A percentile compares a stretch with the other conserved stretches of the same genome.
phyloP scores from a whole-genome alignment of 306 rosid genomes.

The Comarum palustre region DNA sequence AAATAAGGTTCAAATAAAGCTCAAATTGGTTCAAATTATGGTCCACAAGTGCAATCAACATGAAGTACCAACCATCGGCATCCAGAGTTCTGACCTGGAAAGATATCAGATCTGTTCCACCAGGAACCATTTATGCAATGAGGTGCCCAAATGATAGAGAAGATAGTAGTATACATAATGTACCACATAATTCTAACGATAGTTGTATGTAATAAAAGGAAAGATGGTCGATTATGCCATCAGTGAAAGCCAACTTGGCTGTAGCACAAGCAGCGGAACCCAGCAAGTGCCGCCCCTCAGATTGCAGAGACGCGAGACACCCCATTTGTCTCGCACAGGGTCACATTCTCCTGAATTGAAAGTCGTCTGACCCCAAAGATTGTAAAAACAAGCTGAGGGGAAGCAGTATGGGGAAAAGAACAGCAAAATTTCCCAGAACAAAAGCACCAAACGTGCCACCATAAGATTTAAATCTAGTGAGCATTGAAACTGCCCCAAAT shows the following conservation, averaged over 20 bases:
- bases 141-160: slow-evolving; percentile 28
- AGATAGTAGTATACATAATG: slow-evolving; percentile 24
- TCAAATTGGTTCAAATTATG: not conserved
- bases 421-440: slow-evolving; percentile 37
- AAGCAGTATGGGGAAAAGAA: slow-evolving; percentile 41
- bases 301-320: slow-evolving; percentile 6
- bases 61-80: slow-evolving; percentile 14
- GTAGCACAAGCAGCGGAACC: slow-evolving; percentile 27
- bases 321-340: slow-evolving; percentile 11
- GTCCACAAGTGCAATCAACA: slow-evolving; percentile 5
- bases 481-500: slow-evolving; percentile 32
- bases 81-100: slow-evolving; percentile 28
- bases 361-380: slow-evolving; percentile 53
- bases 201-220: not conserved
- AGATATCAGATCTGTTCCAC: slow-evolving; percentile 8
- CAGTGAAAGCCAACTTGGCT: not conserved
- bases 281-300: slow-evolving; percentile 13
- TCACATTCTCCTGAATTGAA: slow-evolving; percentile 15
- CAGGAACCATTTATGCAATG: slow-evolving; percentile 32
- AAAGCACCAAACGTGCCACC: slow-evolving; percentile 40
- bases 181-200: slow-evolving; percentile 18
- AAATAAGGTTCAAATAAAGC: not conserved
- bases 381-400: slow-evolving; percentile 53
- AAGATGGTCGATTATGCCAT: slow-evolving; percentile 1
- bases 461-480: slow-evolving; percentile 17